These are phyloP conservation scores for Adiantum capillusveneris DNA, from an alignment of 75 land plant genomes.

Conservation along the genomic window DNA sequence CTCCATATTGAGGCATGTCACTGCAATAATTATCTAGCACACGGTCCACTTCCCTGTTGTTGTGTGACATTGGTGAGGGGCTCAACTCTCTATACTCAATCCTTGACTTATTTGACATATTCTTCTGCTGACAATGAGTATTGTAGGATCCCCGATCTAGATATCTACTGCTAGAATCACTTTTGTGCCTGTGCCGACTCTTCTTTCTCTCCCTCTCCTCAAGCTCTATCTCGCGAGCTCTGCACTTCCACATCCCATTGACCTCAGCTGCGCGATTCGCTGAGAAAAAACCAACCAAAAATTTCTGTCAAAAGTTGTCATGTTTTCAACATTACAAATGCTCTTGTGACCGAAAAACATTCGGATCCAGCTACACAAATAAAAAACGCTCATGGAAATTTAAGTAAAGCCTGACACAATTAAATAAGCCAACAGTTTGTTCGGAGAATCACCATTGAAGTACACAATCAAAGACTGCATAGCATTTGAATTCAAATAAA, in stretches of 20 bases:
- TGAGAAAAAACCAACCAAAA: constrained; percentile 13
- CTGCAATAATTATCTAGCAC: not conserved
- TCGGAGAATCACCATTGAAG: not conserved
- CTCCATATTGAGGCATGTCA: constrained; percentile 3
- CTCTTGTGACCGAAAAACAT: not conserved
- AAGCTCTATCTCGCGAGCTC: constrained; percentile 66
- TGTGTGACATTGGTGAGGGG: constrained; percentile 7
- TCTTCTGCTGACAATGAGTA: too few relatives aligned
- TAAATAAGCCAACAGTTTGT: not conserved
- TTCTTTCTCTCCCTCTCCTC: constrained; percentile 31
- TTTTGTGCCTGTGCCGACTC: constrained; percentile 16
- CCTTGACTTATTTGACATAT: constrained; percentile 12
- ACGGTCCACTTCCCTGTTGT: constrained; percentile 2
- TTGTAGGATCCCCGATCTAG: too few relatives aligned
- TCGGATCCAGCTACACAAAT: too few relatives aligned
- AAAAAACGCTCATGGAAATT: not conserved
- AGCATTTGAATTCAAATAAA: not conserved
- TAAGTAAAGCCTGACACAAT: not conserved
- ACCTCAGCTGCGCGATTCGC: constrained; percentile 85
- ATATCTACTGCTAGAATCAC: constrained; percentile 14
- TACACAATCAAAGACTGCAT: not conserved
- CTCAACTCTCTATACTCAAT: constrained; percentile 2
- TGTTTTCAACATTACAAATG: not conserved
- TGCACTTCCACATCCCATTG: constrained; percentile 85
- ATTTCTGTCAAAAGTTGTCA: not conserved